Evolutionary conservation across 805 yeast species (phyloP).

Genomic region (Metschnikowia noctiluminum): DNA sequence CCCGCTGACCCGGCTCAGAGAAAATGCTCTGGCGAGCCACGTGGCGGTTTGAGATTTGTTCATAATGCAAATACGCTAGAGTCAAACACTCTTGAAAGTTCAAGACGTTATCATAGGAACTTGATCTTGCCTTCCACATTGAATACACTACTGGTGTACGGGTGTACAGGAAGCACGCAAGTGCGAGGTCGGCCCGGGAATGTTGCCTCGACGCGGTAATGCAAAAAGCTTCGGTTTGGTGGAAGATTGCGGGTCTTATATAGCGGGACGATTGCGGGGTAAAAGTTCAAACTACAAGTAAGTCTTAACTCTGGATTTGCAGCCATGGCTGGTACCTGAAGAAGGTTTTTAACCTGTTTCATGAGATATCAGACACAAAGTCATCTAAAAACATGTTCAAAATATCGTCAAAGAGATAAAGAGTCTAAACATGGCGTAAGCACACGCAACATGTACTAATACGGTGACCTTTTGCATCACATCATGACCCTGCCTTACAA

Average conservation of each 20-base stretch:
- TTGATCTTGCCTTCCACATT: not conserved
- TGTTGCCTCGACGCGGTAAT: not conserved
- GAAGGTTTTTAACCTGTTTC: not conserved
- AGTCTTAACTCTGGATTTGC: not conserved
- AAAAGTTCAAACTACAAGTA: too few relatives aligned
- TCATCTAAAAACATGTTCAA: too few relatives aligned
- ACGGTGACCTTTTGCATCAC: too few relatives aligned
- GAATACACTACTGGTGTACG: not conserved
- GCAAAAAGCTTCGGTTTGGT: not conserved
- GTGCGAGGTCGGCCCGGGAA: slow-evolving; percentile 8
- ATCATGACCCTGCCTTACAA: not conserved
- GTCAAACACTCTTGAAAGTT: not conserved
- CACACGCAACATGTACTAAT: too few relatives aligned
- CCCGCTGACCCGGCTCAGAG: not conserved
- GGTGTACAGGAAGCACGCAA: not conserved
- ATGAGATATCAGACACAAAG: not conserved
- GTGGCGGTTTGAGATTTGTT: not conserved
- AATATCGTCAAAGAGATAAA: not conserved
- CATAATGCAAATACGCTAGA: not conserved
- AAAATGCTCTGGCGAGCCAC: not conserved
- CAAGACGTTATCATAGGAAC: not conserved
- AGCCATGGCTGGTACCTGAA: not conserved
- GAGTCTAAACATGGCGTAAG: too few relatives aligned
- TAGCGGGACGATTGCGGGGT: not conserved
- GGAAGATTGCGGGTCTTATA: not conserved